Evolutionary conservation across 176 grass and related monocot species (phyloP), one percentile per base, ranked within the genome.

Genomic region (Stipa capillata): DNA sequence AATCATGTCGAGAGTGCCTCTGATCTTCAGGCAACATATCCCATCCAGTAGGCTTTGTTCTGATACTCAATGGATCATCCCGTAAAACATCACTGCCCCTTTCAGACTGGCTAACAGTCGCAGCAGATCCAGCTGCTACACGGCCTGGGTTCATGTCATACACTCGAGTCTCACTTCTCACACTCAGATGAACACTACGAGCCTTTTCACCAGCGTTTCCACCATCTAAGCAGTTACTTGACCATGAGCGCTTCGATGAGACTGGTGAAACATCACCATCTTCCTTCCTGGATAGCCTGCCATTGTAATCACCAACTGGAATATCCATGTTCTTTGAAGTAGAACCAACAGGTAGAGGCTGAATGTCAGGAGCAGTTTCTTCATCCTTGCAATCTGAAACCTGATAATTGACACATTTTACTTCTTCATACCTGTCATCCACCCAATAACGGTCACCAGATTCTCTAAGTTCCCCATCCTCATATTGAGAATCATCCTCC

Each of bases 401-500:
- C 53, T 85, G 79, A 77, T 87, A 68, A 79, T 69, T 80, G 41
- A 18, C 79, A 85, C 6, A 45, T 72, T 92, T 85, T 52, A 59
- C 56, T 79, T 87, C 88, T 58, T 87, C 78, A 81, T 76, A 89
- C 16, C 71, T 61, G 43, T 91, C 85, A 82, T 66, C 82, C 25
- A 36, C 78, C 96, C 96, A 95, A 78, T 73, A 85, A 28, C 63
- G 50, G 20, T 74, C 73, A 71, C 68, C 61, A 65, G 85, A 90
- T 81, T 95, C 96, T 82, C 92, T 95, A 52, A 99, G 74, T 68
- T 99, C 96, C 17, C 96, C 96, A 76, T 99, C 96, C 64, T 99
- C 96, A 69, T 95, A 99, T 77, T 98, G 96, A 87, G 90, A 94
- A 77, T 99, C 96, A 49, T 99, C 92, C 53, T 96, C 92, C 76